Evolutionary conservation across 768 basidiomycete genomes (phyloP).

Genomic region (Phylloporus arenicola): DNA sequence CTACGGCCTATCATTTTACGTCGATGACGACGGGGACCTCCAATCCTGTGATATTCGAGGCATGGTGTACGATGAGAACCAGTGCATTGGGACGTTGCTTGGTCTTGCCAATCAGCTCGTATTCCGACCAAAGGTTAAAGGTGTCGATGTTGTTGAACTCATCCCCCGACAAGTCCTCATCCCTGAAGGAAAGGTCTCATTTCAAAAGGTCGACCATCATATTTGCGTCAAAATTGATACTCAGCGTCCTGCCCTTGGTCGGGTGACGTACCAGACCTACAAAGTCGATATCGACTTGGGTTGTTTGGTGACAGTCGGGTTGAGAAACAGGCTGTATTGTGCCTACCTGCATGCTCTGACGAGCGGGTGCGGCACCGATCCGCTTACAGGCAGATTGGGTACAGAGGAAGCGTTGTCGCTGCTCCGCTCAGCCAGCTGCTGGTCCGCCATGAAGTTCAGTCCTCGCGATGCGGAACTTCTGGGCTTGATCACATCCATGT

Average conservation of each 20-base stretch:
- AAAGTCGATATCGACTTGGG: conserved; percentile 27
- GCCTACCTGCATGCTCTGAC: conserved; percentile 43
- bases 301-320: conserved; percentile 21
- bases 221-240: conserved; percentile 6
- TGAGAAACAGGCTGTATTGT: conserved; percentile 30
- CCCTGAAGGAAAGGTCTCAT: conserved; percentile 28
- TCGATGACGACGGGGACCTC: conserved; percentile 13
- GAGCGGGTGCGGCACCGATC: conserved; percentile 36
- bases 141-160: not conserved
- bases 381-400: conserved; percentile 40
- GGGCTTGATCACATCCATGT: conserved; percentile 27
- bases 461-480: conserved; percentile 28
- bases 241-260: not conserved
- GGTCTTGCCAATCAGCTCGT: conserved; percentile 40
- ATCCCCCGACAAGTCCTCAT: conserved; percentile 28
- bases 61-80: conserved; percentile 36
- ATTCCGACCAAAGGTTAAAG: conserved; percentile 24
- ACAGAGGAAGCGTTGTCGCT: conserved; percentile 38
- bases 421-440: conserved; percentile 33
- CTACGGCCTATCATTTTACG: conserved; percentile 35
- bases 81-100: conserved; percentile 38
- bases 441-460: conserved; percentile 35
- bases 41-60: conserved; percentile 36
- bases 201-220: conserved; percentile 4
- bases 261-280: conserved; percentile 24